These are phyloP conservation scores for Colletotrichum sp. DNA, from an alignment of 2,329 filamentous ascomycete genomes.

Conservation along the genomic window DNA sequence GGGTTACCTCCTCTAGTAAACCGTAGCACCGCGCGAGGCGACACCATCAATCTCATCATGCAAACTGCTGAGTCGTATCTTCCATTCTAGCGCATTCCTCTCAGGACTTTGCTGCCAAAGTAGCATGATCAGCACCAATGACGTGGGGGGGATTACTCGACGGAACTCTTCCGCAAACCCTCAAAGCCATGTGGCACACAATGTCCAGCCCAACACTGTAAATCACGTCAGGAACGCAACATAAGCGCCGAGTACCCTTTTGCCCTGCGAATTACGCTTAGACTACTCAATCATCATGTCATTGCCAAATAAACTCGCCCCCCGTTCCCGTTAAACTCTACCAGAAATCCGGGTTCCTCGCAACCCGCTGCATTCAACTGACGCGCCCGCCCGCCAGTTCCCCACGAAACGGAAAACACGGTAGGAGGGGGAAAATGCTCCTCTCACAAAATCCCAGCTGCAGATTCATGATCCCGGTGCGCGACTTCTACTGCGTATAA, in stretches of 20 bases:
- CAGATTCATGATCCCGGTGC: background rate
- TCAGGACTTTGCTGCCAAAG: background rate
- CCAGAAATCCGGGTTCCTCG: slow-evolving; percentile 4
- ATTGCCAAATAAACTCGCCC: background rate
- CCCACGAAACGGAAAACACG: background rate
- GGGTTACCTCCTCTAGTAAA: background rate
- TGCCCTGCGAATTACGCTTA: background rate
- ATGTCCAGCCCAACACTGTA: background rate
- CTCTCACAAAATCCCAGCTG: background rate
- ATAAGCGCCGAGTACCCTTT: background rate
- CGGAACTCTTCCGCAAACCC: background rate
- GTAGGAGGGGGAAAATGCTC: background rate
- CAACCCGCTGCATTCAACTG: slow-evolving; percentile 9
- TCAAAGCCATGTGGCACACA: background rate
- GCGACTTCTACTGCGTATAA: background rate
- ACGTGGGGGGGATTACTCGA: background rate
- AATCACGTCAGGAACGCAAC: background rate
- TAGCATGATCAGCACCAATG: slow-evolving; percentile 4
- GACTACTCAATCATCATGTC: background rate
- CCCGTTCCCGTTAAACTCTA: background rate
- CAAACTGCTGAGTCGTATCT: background rate
- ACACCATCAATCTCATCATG: background rate
- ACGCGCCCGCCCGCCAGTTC: background rate
- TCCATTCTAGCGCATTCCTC: background rate
- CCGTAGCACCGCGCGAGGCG: background rate